phyloP scores from a whole-genome alignment of 257 asterid genomes.

The Echium plantagineum region DNA sequence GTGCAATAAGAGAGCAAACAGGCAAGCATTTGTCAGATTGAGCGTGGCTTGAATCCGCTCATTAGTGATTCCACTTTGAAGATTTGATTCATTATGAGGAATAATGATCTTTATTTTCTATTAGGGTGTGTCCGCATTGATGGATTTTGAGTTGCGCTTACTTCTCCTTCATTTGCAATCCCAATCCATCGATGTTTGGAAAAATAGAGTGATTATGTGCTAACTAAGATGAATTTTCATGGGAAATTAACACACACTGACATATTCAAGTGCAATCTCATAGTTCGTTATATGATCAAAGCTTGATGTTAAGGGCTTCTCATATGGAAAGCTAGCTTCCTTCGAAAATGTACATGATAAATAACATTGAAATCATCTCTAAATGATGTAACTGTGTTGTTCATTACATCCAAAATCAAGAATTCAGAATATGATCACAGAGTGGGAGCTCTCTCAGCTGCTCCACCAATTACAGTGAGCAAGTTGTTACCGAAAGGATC shows the following conservation, averaged over 20 bases:
- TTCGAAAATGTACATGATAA: not conserved
- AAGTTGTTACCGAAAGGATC: constrained; percentile 96
- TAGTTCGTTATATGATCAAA: not conserved
- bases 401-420: not conserved
- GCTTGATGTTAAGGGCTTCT: not conserved
- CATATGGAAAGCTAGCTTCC: not conserved
- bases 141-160: too few species aligned
- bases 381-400: not conserved
- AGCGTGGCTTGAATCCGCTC: too few species aligned
- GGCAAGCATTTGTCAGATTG: too few species aligned
- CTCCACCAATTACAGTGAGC: constrained; percentile 78
- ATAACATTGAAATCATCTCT: not conserved
- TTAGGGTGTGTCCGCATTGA: too few species aligned
- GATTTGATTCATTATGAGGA: too few species aligned
- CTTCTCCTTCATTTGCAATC: too few species aligned
- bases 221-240: too few species aligned
- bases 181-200: too few species aligned
- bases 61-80: too few species aligned
- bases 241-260: not conserved
- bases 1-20: too few species aligned
- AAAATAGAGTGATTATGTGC: not conserved
- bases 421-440: constrained; percentile 22
- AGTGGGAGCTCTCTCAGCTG: constrained; percentile 73
- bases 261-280: too few species aligned
- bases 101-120: too few species aligned